Evolutionary conservation across 441 rosid species (phyloP), one percentile per base, ranked within the genome.

Genomic region (Euphorbia schlechtendalii): DNA sequence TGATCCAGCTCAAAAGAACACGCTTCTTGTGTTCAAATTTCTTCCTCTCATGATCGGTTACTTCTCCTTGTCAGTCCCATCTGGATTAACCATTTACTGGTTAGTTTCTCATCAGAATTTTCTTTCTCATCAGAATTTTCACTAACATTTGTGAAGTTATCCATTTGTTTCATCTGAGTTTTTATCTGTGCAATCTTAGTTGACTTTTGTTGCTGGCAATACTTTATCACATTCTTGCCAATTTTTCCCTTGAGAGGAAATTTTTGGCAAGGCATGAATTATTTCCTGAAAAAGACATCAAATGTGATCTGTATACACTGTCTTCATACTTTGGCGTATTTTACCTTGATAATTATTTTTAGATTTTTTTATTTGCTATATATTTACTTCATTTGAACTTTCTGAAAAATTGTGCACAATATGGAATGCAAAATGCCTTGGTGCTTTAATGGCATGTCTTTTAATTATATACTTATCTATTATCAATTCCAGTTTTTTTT

Each of bases 21-120:
- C 99, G 0, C 92, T 90, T 73, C 86, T 90, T 56, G 71, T 88
- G 72, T 85, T 90, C 77, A 93, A 90, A 84, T 93, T 93, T 80
- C 99, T 93, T 69, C 99, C 99, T 0, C 83, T 90, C 64, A 85
- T 93, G 99, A 90, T 93, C 43, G 97, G 99, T 27, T 93, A 93
- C 86, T 93, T 90, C 73, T 80, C 97, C 32, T 81, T 90, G 76
- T 93, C 97, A n/a, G 97, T 93, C 20, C 97, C 97, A 56, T 88
- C 97, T 3, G 97, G 99, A 72, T 78, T 93, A 74, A 87, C 96
- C 36, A 83, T 93, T 51, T 93, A 93, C 83, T 93, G 99, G 99
- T 93, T 74, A 9, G 99, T n/a, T n/a, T n/a, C n/a, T n/a, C n/a
- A n/a, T n/a, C n/a, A n/a, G n/a, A n/a, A n/a, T n/a, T n/a, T n/a